Conservation (phyloP, 2,329 filamentous ascomycete genomes). For the Aspergillus nomiae region DNA sequence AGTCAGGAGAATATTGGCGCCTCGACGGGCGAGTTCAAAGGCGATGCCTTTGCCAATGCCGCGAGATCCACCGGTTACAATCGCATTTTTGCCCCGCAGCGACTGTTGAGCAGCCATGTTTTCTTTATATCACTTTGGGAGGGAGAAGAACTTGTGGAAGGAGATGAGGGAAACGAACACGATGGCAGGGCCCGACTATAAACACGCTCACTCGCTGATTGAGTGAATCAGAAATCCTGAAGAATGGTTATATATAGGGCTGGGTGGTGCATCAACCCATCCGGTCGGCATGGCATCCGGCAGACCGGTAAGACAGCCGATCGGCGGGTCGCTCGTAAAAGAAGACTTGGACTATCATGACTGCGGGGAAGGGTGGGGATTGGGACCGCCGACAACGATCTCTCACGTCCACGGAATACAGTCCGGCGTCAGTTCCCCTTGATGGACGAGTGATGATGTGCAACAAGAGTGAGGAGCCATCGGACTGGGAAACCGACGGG, state of each 20-base stretch:
- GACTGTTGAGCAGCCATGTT: neutral
- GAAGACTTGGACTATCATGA: too few relatives aligned
- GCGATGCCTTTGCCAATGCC: constrained; percentile 54
- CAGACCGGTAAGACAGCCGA: neutral
- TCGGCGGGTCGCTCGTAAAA: neutral
- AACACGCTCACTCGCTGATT: too few relatives aligned
- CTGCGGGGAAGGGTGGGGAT: neutral
- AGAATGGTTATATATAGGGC: neutral
- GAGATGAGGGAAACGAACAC: neutral
- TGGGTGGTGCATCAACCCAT: too few relatives aligned
- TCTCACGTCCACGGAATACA: neutral
- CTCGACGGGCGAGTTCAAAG: constrained; percentile 50
- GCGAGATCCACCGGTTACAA: constrained; percentile 41
- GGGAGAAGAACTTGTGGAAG: neutral
- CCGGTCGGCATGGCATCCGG: neutral
- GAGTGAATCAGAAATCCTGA: neutral
- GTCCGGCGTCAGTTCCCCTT: neutral
- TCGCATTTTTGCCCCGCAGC: neutral
- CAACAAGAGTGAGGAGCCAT: neutral
- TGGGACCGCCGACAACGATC: neutral
- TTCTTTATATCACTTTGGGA: neutral
- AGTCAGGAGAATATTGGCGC: constrained; percentile 36
- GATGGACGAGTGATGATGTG: neutral
- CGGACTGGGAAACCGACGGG: neutral
- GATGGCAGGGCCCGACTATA: neutral